A percentile compares a stretch with the other conserved stretches of the same genome.
Conservation (phyloP, 73 alveolate species). For the Paramecium pentaurelia region DNA sequence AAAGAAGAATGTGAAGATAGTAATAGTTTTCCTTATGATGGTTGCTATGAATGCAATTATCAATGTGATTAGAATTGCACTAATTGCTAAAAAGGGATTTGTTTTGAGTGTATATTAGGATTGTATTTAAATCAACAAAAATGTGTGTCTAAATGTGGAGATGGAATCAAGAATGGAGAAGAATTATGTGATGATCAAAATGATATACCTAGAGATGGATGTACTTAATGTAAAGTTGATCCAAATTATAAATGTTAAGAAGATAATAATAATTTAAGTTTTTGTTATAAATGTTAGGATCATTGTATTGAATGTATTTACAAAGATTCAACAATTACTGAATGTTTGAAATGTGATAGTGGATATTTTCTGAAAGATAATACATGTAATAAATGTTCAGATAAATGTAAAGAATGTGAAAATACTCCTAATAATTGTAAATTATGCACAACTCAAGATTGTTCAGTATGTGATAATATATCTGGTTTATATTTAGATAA, state of each 20-base stretch:
- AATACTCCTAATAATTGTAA: background rate
- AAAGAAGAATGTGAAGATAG: conserved; percentile 42
- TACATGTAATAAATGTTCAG: background rate
- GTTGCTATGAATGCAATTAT: background rate
- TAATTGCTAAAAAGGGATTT: background rate
- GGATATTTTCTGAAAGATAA: background rate
- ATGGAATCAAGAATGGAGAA: background rate
- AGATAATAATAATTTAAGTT: conserved; percentile 63
- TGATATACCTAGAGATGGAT: background rate
- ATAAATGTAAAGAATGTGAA: background rate
- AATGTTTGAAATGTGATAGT: background rate
- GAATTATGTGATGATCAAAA: conserved; percentile 44
- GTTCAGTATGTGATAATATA: background rate
- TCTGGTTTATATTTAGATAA: background rate
- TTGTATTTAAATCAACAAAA: background rate
- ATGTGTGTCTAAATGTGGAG: background rate
- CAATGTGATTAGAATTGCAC: background rate
- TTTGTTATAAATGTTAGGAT: conserved; percentile 41
- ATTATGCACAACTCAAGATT: background rate
- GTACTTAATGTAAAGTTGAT: background rate
- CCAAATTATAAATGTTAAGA: conserved; percentile 69
- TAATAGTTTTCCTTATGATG: background rate
- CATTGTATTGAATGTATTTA: conserved; percentile 10
- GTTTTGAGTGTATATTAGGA: background rate
- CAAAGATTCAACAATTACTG: background rate